Base-by-base conservation (phyloP, 2,329 filamentous ascomycete genomes). In the Apiospora kogelbergensis region DNA sequence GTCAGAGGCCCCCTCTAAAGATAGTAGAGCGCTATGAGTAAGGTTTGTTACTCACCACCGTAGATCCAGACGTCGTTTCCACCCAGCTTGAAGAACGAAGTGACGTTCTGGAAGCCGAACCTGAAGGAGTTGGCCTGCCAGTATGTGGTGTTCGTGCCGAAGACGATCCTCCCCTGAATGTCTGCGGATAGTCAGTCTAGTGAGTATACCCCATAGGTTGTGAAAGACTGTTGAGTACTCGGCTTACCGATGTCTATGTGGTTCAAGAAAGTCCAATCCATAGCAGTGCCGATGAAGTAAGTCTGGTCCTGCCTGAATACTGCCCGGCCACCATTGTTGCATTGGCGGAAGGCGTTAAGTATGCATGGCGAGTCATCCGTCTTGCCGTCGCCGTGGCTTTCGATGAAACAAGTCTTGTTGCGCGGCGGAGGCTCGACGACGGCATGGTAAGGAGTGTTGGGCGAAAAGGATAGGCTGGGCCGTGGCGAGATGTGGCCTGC, bases 141-240 rank as follows among this genome's bases (percentile, higher is more conserved):
- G 78, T 92, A 93, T 72, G 88, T 84, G 1, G 89, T 90, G 75
- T 93, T 88, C 66, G 90, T 85, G 68, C 86, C 87, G 79, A 93
- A 93, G 68, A 86, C 81, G 30, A 60, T 60, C 30, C 37, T 37
- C 17, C 53, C 53, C 17, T 37, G 53, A 30, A 60, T 33, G 30
- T 37, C 53, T 60, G 30, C 2, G 11, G 30, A 6, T 1, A 1
- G 2, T 60, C 6, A 60, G 26, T 26, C 84, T 84, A 26, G 88
- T 89, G 0, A 76, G 78, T 2, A 7, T n/a, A n/a, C n/a, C n/a
- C n/a, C n/a, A n/a, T n/a, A n/a, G n/a, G n/a, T n/a, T n/a, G n/a
- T n/a, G n/a, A n/a, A n/a, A n/a, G 26, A 26, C 84, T 84, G 26
- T 88, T 89, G 0, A 76, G 78, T 2, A 7, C 33, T 33, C 33